These are phyloP conservation scores for Dicorynia guianensis DNA, from an alignment of 306 rosid genomes.

Conservation along the genomic window DNA sequence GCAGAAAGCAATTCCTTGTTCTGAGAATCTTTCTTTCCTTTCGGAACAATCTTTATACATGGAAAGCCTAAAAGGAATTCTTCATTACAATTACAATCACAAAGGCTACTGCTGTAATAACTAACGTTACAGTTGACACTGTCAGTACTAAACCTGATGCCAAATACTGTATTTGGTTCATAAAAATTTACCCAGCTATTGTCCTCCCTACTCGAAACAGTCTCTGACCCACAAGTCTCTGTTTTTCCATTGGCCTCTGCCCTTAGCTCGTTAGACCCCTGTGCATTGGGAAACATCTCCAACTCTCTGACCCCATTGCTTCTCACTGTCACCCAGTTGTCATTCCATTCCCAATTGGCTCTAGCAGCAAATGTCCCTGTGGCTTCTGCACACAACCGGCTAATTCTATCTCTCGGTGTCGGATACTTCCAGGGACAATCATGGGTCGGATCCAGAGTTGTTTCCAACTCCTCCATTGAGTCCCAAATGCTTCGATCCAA, in stretches of 20 bases:
- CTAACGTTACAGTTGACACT: constrained; percentile 28
- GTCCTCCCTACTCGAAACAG: neutral
- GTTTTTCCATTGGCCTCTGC: constrained; percentile 14
- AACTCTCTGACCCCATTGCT: constrained; percentile 35
- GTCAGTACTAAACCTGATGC: constrained; percentile 29
- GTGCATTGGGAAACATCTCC: constrained; percentile 24
- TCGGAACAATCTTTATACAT: constrained; percentile 30
- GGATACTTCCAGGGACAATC: constrained; percentile 37
- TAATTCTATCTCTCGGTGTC: constrained; percentile 52
- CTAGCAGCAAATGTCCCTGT: constrained; percentile 6
- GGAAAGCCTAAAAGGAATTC: constrained; percentile 19
- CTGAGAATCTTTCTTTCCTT: constrained; percentile 27
- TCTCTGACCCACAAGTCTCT: constrained; percentile 17
- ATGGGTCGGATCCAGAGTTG: constrained; percentile 38
- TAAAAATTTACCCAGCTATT: constrained; percentile 9
- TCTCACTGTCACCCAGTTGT: constrained; percentile 77
- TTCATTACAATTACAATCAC: neutral
- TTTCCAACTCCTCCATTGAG: constrained; percentile 35
- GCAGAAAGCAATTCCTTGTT: constrained; percentile 17
- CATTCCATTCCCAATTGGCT: constrained; percentile 57
- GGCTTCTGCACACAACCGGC: constrained; percentile 41
- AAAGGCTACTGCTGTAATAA: neutral
- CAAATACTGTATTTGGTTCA: constrained; percentile 1
- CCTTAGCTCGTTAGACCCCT: neutral
- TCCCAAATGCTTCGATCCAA: constrained; percentile 67